Base-by-base conservation (phyloP, 2,329 filamentous ascomycete species). In the Whalleya microplaca region DNA sequence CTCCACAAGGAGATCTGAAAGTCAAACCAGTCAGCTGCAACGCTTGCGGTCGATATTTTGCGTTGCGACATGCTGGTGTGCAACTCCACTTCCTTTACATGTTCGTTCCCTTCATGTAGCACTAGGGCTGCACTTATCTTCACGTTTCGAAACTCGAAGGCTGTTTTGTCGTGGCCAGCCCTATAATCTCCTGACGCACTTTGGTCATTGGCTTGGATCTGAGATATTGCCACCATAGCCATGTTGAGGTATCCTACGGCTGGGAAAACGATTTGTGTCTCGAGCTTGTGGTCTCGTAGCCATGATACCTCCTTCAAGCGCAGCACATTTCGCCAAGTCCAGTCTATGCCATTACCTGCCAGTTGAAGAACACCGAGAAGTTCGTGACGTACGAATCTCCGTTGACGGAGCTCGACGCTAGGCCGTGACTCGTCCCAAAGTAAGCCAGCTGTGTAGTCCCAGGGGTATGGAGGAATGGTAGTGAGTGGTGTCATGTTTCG, bases 381-480 rank as follows among this genome's bases (percentile, higher is more conserved):
- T 21, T 64, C 62, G 18, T 64, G 55, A 60, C 70, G 58, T 4
- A 32, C 16, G 16, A 55, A 47, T 2, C 37, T 41, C 0, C 64
- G 45, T 7, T 62, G 55, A 1, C 62, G 55, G 0, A 60, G 1
- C 16, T 66, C 64, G 1, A 45, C 6, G n/a, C 56, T 61, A 1
- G 41, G 5, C 2, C 62, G 58, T 0, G 62, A 44, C 27, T 66
- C 64, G 7, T 44, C 8, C 59, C 55, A 63, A 2, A 55, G 23
- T 0, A 58, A 16, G 2, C 23, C 41, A 0, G 6, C 49, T 1
- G 56, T 45, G 56, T 76, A 73, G 42, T 76, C 71, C 75, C 73
- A 77, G 1, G 68, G 66, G 52, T 77, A 78, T 2, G 62, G 61
- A 19, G 75, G 71, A 2, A 76, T 52, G 21, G n/a, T 29, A 40